Evolutionary conservation across 225 moss, liverwort and hornwort species (phyloP).

Genomic region (Bryoerythrophyllum caledonicum): DNA sequence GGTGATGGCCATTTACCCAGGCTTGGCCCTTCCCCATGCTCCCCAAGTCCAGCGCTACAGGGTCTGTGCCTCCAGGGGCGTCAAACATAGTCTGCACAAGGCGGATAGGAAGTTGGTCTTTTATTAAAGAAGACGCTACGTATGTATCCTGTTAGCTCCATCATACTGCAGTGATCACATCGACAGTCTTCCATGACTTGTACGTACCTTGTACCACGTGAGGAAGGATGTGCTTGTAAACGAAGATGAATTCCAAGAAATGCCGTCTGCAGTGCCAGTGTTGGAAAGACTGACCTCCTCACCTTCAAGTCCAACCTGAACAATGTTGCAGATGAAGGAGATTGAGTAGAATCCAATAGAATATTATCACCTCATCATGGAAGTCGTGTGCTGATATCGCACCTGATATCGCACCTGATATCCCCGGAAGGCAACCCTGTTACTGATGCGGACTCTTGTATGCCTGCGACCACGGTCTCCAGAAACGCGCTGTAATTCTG

Average conservation of each 20-base stretch:
- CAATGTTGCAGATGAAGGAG: constrained; percentile 22
- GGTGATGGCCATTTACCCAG: too few species aligned
- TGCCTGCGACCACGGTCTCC: too few species aligned
- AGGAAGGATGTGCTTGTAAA: constrained; percentile 45
- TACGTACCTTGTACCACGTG: constrained; percentile 88
- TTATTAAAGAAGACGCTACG: too few species aligned
- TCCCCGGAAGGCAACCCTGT: constrained; percentile 70
- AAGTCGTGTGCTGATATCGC: not conserved
- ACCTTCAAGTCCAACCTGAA: constrained; percentile 84
- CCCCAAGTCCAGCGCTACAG: constrained; percentile 84
- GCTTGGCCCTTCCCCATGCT: constrained; percentile 99
- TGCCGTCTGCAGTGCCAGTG: constrained; percentile 39
- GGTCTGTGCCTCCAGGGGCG: constrained; percentile 74
- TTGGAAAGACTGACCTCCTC: constrained; percentile 62
- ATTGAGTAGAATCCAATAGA: not conserved
- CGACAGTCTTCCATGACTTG: not conserved
- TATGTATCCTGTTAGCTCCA: not conserved
- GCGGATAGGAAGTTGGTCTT: constrained; percentile 5
- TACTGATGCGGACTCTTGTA: constrained; percentile 61
- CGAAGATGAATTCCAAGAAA: constrained; percentile 57
- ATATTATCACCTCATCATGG: not conserved
- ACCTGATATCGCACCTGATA: too few species aligned
- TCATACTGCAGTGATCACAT: not conserved
- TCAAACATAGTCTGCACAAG: constrained; percentile 71
- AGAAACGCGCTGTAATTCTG: too few species aligned